Evolutionary conservation across 208 protist species (phyloP), one percentile per base, ranked within the genome.

Genomic region (Hexamita inflata): DNA sequence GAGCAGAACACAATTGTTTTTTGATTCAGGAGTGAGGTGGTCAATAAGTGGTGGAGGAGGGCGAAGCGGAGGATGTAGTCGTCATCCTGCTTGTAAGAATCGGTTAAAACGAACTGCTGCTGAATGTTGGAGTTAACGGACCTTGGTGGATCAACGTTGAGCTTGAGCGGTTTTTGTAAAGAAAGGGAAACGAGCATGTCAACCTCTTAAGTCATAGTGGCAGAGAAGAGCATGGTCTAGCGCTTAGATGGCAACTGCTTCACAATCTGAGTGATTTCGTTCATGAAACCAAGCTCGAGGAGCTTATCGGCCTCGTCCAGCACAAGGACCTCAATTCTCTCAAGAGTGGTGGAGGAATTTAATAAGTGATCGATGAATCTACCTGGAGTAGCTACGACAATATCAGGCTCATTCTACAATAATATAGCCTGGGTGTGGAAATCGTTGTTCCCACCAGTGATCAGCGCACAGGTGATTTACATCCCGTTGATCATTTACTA

Each of bases 341-440:
- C 15, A n/a, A 66, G 34, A 38, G 60, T 38, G 34, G 34, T 30
- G 24, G 15, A 13, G 15, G 60, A 38, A 34, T 15, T n/a, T 66
- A 96, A 88, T 1, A 97, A 81, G 61, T 91, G 84, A 80, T 98
- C 94, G 60, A 93, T 90, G 11, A 98, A 83, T 41, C 95, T 87
- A n/a, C 94, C 94, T 0, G 94, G 94, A 0, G 93, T 96, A n/a
- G 60, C 79, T 68, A 84, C 62, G 26, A 82, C 29, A 45, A 92
- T 87, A 60, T 93, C 85, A 67, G 64, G 64, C 7, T 15, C 9
- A n/a, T 2, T 45, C 11, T 4, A 38, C 35, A 70, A 49, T 40
- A 30, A 4, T 45, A 38, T 38, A 4, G 2, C 64, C 35, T 70
- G 35, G 26, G 26, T n/a, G 15, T 66, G 9, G 4, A 4, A 15